Evolutionary conservation across 768 basidiomycete genomes (phyloP).

Genomic region (Cyathus striatus): DNA sequence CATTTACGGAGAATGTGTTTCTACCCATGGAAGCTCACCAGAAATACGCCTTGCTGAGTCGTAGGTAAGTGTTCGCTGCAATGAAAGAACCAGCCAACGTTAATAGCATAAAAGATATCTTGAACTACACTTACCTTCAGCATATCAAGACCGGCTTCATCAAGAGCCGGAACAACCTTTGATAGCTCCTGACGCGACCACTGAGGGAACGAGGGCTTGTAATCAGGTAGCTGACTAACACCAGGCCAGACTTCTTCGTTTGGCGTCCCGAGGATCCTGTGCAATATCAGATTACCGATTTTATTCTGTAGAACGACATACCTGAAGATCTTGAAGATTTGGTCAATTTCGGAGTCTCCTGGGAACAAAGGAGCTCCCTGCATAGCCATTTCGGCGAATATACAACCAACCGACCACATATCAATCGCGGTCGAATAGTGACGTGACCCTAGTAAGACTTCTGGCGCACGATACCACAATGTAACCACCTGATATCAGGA

Average conservation of each 20-base stretch:
- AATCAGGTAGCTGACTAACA: slow-evolving; percentile 83
- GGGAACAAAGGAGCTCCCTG: slow-evolving; percentile 87
- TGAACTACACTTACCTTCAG: slow-evolving; percentile 49
- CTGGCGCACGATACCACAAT: slow-evolving; percentile 98
- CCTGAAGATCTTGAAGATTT: slow-evolving; percentile 99
- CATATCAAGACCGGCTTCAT: slow-evolving; percentile 75
- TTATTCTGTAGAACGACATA: slow-evolving; percentile 24
- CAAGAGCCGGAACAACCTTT: slow-evolving; percentile 63
- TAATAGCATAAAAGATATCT: neutral
- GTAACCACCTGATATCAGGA: slow-evolving; percentile 82
- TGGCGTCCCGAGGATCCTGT: slow-evolving; percentile 90
- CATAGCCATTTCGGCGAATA: slow-evolving; percentile 99
- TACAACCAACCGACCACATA: slow-evolving; percentile 99
- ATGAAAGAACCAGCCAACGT: neutral
- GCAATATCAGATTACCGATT: neutral
- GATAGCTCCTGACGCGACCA: slow-evolving; percentile 79
- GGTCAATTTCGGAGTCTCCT: slow-evolving; percentile 99
- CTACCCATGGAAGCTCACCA: slow-evolving; percentile 56
- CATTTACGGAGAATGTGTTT: no score
- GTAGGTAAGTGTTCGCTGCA: slow-evolving; percentile 70
- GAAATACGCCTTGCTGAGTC: slow-evolving; percentile 92
- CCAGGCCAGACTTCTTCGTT: slow-evolving; percentile 91
- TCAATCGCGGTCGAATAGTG: slow-evolving; percentile 98
- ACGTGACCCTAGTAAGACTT: slow-evolving; percentile 91
- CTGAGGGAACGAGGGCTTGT: slow-evolving; percentile 95